These are phyloP conservation scores for Astragalus membranaceus DNA, from an alignment of 306 rosid species.

Conservation along the genomic window DNA sequence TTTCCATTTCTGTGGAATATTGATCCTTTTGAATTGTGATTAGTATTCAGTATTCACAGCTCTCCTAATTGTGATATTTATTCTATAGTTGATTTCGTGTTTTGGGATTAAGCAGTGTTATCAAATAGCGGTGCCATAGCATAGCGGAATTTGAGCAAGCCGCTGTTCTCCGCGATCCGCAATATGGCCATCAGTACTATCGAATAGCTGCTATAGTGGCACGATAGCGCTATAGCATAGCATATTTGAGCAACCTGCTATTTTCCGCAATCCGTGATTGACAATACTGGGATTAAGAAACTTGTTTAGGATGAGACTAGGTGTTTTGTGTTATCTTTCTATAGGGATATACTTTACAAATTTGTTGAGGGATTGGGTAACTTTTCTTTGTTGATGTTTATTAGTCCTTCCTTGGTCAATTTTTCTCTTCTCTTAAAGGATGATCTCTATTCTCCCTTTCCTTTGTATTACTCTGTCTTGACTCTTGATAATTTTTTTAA, in stretches of 20 bases:
- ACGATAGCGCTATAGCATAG: no score
- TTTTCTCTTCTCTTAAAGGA: not conserved
- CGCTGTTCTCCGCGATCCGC: no score
- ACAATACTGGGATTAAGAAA: not conserved
- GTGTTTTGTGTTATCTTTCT: constrained; percentile 1
- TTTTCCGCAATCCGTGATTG: no score
- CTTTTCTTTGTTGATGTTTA: not conserved
- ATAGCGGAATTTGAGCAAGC: no score
- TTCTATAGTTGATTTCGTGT: not conserved
- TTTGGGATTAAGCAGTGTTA: not conserved
- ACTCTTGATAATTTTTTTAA: not conserved
- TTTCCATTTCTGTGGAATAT: not conserved
- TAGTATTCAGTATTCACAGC: not conserved
- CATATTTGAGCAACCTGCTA: no score
- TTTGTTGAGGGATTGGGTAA: not conserved
- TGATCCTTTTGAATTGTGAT: not conserved
- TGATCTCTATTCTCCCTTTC: not conserved
- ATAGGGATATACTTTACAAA: not conserved
- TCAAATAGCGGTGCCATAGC: no score
- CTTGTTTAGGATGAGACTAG: not conserved
- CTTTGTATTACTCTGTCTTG: not conserved
- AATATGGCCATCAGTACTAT: no score
- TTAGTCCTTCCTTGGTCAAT: not conserved
- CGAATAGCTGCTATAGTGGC: no score
- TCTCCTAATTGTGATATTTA: not conserved